Base-by-base conservation (phyloP, 768 basidiomycete genomes). In the Suillus lakei region DNA sequence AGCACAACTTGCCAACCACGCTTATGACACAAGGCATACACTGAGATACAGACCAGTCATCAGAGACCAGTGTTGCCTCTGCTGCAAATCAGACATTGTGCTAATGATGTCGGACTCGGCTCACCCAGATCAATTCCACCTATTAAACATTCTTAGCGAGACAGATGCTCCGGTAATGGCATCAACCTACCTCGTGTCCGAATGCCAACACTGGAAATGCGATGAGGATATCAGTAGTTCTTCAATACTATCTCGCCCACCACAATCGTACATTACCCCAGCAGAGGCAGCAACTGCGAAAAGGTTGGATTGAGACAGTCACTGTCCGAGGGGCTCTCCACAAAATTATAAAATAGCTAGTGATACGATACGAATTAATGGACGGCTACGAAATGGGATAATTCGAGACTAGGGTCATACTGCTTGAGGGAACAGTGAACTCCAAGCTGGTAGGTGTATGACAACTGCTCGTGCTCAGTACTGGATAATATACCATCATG, bases 71-170 rank as follows among this genome's bases (percentile, higher is more conserved):
- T 15, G 34, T 36, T 56, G 55, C 15, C 7, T 36, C 55, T 56
- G 23, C 34, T 10, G 13, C 55, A n/a, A 36, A 56, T 53, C 28
- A 30, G 16, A 18, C 9, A 30, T 53, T 36, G 8, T 38, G 15
- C 5, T 56, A n/a, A 23, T 16, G 4, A 56, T 15, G 15, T 38
- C 15, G 13, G 15, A 36, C n/a, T 36, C 8, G 23, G n/a, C 55
- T 56, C 55, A 56, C 55, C 55, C 55, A 56, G 8, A 56, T 56
- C 23, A 56, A 13, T 8, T 56, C 55, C 15, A 56, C n/a, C 55
- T 56, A 36, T 36, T 8, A 4, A 16, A 56, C 4, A 18, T 53
- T 4, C 34, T 56, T 23, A 56, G 55, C 34, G 23, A 23, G 6
- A 38, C 8, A 4, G 13, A 4, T 38, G 15, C 55, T 23, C 15